These are phyloP conservation scores for Escovopsis sp. DNA, from an alignment of 2,329 filamentous ascomycete genomes.

Conservation along the genomic window DNA sequence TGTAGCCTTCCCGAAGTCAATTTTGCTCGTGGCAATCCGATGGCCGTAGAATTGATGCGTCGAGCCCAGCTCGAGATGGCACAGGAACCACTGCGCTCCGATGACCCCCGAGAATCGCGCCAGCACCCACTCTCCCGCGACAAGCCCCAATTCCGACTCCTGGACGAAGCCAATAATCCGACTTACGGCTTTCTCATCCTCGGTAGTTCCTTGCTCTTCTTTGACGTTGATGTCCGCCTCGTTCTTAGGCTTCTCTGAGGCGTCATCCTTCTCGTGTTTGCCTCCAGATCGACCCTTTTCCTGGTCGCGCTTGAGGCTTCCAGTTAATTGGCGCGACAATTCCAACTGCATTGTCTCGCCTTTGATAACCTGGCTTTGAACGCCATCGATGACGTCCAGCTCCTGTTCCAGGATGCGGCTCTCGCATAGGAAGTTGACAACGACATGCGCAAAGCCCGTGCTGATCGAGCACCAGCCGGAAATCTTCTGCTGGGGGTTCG, in stretches of 20 bases:
- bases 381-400: background rate
- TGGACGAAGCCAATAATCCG: constrained; percentile 6
- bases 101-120: constrained; percentile 3
- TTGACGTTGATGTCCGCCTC: too few relatives aligned
- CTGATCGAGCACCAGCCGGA: constrained; percentile 6
- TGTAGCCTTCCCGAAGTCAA: constrained; percentile 3
- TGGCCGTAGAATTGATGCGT: constrained; percentile 6
- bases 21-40: too few relatives aligned
- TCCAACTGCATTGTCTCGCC: too few relatives aligned
- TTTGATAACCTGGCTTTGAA: too few relatives aligned
- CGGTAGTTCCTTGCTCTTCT: too few relatives aligned
- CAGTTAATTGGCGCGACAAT: too few relatives aligned
- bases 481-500: constrained; percentile 3
- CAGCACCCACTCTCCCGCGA: constrained; percentile 6
- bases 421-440: constrained; percentile 3
- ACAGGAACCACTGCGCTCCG: constrained; percentile 6
- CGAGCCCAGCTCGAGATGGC: constrained; percentile 5
- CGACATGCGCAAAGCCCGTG: constrained; percentile 3
- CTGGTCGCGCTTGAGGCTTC: too few relatives aligned
- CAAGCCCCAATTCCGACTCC: constrained; percentile 2
- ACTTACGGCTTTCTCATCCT: constrained; percentile 2
- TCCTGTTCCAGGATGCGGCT: constrained; percentile 1
- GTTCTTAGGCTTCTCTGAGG: too few relatives aligned
- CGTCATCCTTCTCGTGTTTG: too few relatives aligned
- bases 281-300: too few relatives aligned